Evolutionary conservation across 257 asterid species (phyloP).

Genomic region (Penstemon eatonii): DNA sequence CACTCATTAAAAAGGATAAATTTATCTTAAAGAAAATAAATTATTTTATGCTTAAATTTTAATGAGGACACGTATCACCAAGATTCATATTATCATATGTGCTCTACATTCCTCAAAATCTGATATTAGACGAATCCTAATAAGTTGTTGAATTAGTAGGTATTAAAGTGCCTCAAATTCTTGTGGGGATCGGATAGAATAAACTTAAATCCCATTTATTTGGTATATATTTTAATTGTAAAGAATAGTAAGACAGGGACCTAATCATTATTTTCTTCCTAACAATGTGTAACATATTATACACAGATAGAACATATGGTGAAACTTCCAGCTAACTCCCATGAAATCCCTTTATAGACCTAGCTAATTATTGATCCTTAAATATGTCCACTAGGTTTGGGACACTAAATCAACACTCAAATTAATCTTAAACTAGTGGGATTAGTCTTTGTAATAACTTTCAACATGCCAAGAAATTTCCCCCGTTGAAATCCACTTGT

Average conservation of each 20-base stretch:
- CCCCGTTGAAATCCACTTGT: background rate
- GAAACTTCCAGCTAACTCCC: conserved; percentile 20
- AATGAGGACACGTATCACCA: no score
- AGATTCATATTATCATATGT: no score
- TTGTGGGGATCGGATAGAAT: no score
- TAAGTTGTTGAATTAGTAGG: no score
- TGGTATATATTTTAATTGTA: background rate
- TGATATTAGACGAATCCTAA: no score
- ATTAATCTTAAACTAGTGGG: background rate
- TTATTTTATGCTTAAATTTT: no score
- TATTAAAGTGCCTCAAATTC: no score
- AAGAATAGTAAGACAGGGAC: background rate
- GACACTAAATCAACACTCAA: conserved; percentile 4
- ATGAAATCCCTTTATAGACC: background rate
- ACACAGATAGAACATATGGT: background rate
- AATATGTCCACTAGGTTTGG: conserved; percentile 20
- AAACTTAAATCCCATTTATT: background rate
- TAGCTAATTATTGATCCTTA: background rate
- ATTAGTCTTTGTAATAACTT: background rate
- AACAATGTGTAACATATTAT: background rate
- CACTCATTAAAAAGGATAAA: no score
- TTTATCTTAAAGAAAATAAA: no score
- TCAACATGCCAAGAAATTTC: background rate
- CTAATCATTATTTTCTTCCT: background rate
- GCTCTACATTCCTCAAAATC: no score